Evolutionary conservation across 2,329 filamentous ascomycete species (phyloP), one percentile per base, ranked within the genome.

Genomic region (Cryphonectria nitschkei): DNA sequence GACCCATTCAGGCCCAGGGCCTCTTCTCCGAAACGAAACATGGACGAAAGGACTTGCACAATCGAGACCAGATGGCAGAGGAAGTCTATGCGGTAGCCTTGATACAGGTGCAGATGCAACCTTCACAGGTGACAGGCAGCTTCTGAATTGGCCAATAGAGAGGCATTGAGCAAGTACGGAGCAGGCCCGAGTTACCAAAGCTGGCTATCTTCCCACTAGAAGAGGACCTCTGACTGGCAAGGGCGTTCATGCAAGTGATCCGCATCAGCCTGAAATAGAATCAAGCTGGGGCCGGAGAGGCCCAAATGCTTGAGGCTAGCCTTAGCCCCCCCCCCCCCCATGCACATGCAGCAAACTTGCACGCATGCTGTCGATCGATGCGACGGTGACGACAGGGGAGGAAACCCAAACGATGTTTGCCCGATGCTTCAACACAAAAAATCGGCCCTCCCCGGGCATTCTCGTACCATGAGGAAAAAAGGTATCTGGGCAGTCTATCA

Each of bases 341-440:
- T 52, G 43, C 50, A 60, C 63, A 68, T 43, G 54, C 56, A 70
- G 69, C 69, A 73, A 73, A 73, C 68, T 71, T 67, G 70, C 32
- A 65, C 32, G 56, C 46, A 67, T 62, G 29, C 56, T 65, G 39
- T 43, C 58, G 16, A 67, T 60, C 65, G 61, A 71, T 54, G 58
- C 58, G 56, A 61, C 43, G 58, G 68, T 63, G 67, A 62, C 13
- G 29, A 61, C 52, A 60, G 54, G 56, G 66, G 52, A 66, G 54
- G 26, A 60, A 43, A 46, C 66, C 71, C 43, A 71, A n/a, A 54
- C 13, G 26, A 54, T 73, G 71, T 73, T 71, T 73, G 69, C 68
- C 46, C 39, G 26, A 19, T 37, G 39, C 34, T 54, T 26, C 37
- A 37, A 34, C 19, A 26, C 39, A 65, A 63, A 54, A 32, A 34